Evolutionary conservation across 306 rosid genomes (phyloP).

Genomic region (Glycine latifolia): DNA sequence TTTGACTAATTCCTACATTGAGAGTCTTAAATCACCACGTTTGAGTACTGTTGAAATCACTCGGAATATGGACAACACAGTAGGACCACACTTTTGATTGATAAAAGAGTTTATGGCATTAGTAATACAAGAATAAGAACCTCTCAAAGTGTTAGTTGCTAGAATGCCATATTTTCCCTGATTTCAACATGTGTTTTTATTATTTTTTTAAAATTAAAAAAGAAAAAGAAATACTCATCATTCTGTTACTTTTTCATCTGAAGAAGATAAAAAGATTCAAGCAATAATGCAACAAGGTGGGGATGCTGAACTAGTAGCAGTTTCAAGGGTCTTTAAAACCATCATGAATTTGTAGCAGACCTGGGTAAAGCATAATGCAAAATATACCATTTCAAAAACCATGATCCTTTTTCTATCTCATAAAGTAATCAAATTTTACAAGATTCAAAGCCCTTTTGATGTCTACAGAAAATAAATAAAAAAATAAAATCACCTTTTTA

Average conservation of each 20-base stretch:
- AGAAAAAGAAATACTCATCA: slow-evolving; percentile 50
- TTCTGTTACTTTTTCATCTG: slow-evolving; percentile 57
- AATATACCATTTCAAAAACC: slow-evolving; percentile 46
- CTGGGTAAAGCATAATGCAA: slow-evolving; percentile 10
- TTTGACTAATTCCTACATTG: slow-evolving; percentile 43
- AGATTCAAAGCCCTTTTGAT: slow-evolving; percentile 53
- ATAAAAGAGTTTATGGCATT: slow-evolving; percentile 31
- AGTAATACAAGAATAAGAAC: slow-evolving; percentile 44
- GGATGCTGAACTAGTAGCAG: slow-evolving; percentile 52
- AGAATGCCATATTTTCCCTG: slow-evolving; percentile 49
- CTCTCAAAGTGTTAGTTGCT: slow-evolving; percentile 28
- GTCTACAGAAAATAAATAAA: slow-evolving; percentile 36
- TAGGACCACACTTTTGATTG: slow-evolving; percentile 48
- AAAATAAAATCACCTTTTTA: slow-evolving; percentile 34
- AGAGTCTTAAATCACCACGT: slow-evolving; percentile 53
- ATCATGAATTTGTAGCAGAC: slow-evolving; percentile 60
- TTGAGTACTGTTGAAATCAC: slow-evolving; percentile 46
- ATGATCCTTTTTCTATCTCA: slow-evolving; percentile 47
- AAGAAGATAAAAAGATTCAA: slow-evolving; percentile 64
- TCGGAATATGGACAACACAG: slow-evolving; percentile 40
- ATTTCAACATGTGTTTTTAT: slow-evolving; percentile 50
- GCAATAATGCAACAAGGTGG: slow-evolving; percentile 64
- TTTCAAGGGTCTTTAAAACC: slow-evolving; percentile 48
- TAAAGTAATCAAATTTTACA: slow-evolving; percentile 50
- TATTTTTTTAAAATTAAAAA: neutral